Evolutionary conservation across 768 basidiomycete species (phyloP).

Genomic region (Infundibulicybe gibba): DNA sequence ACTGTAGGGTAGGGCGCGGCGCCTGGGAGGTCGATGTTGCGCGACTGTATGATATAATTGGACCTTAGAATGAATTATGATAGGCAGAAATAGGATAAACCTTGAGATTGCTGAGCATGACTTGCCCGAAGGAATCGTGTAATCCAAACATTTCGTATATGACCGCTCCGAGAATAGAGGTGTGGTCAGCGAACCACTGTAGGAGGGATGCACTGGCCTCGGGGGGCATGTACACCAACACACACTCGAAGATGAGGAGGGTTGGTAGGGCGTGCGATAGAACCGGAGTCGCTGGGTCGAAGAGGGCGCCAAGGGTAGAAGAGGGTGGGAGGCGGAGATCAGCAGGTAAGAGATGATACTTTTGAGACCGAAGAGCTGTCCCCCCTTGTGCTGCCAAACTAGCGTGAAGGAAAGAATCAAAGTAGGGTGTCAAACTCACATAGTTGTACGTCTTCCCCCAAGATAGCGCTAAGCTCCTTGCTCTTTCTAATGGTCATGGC

Average conservation of each 20-base stretch:
- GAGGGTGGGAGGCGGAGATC: conserved; percentile 69
- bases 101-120: conserved; percentile 87
- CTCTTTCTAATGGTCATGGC: conserved; percentile 75
- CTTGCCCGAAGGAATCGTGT: conserved; percentile 83
- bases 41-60: conserved; percentile 39
- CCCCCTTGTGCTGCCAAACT: conserved; percentile 54
- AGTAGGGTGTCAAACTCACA: conserved; percentile 26
- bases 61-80: background rate
- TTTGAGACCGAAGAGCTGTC: conserved; percentile 45
- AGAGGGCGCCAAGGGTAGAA: conserved; percentile 38
- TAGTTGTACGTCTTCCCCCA: conserved; percentile 46
- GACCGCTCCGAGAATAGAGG: conserved; percentile 50
- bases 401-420: background rate
- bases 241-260: conserved; percentile 88
- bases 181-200: conserved; percentile 67
- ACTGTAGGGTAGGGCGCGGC: conserved; percentile 58
- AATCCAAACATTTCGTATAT: conserved; percentile 95
- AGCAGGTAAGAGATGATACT: conserved; percentile 69
- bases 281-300: conserved; percentile 24
- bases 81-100: conserved; percentile 32
- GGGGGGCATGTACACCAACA: conserved; percentile 83
- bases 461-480: conserved; percentile 43
- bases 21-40: conserved; percentile 75
- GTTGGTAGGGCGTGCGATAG: conserved; percentile 71
- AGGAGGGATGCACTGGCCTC: conserved; percentile 55